A percentile compares a stretch with the other conserved stretches of the same genome.
Conservation (phyloP, 495 filamentous ascomycete genomes). For the Daldinia vernicosa region DNA sequence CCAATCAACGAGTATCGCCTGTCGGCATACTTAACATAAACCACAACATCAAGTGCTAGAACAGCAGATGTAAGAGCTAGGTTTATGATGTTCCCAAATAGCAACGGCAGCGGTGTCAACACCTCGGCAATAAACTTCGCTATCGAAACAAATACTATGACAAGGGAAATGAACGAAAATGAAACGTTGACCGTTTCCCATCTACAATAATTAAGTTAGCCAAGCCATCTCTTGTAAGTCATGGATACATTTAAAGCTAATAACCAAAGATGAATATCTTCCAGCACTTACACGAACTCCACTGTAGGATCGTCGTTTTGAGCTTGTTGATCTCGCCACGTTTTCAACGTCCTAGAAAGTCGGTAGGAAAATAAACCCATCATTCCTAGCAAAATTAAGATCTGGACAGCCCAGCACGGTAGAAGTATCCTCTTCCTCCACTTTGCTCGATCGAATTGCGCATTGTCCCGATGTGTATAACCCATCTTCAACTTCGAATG, state of each 20-base stretch:
- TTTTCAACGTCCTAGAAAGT: conserved; percentile 52
- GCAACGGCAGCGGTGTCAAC: conserved; percentile 56
- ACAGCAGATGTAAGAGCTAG: conserved; percentile 52
- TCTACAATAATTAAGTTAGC: conserved; percentile 40
- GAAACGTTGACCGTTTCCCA: conserved; percentile 59
- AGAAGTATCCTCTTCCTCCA: conserved; percentile 54
- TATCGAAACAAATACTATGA: conserved; percentile 54
- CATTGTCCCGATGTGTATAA: conserved; percentile 52
- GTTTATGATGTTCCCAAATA: conserved; percentile 57
- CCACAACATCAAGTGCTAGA: conserved; percentile 56
- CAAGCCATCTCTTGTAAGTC: not conserved
- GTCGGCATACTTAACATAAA: conserved; percentile 49
- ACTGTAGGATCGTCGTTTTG: conserved; percentile 51
- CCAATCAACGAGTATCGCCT: conserved; percentile 55
- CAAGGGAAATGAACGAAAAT: conserved; percentile 53
- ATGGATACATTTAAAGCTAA: not conserved
- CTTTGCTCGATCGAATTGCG: conserved; percentile 52
- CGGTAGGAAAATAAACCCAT: conserved; percentile 61
- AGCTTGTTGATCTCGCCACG: conserved; percentile 50
- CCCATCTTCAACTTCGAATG: conserved; percentile 35
- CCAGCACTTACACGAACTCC: conserved; percentile 56
- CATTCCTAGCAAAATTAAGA: conserved; percentile 50
- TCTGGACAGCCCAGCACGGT: conserved; percentile 53
- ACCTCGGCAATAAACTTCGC: conserved; percentile 53
- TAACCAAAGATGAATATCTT: not conserved